phyloP scores from a whole-genome alignment of 371 early-diverging fungal species.

The Mucor saturninus region DNA sequence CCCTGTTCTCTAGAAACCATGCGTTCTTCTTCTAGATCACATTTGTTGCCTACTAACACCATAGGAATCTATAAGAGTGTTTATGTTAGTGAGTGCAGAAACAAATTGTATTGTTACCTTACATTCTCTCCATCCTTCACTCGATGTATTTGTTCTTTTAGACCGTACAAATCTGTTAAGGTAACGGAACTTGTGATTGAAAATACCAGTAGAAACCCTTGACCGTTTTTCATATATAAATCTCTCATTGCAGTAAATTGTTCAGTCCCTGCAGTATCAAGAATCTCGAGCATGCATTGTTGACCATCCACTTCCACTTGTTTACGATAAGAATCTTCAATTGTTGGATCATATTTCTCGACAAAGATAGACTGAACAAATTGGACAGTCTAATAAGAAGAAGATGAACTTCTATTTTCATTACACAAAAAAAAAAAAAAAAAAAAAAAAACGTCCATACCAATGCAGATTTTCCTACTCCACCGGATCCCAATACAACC shows the following conservation, averaged over 20 bases:
- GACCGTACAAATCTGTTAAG: slow-evolving; percentile 78
- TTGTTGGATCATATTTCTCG: slow-evolving; percentile 91
- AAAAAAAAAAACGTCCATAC: slow-evolving; percentile 42
- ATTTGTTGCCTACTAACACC: slow-evolving; percentile 88
- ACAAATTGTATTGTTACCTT: not conserved
- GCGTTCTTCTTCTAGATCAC: slow-evolving; percentile 82
- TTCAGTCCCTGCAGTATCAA: slow-evolving; percentile 89
- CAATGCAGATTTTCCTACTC: slow-evolving; percentile 92
- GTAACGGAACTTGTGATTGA: slow-evolving; percentile 84
- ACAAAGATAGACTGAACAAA: slow-evolving; percentile 91
- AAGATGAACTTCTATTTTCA: not conserved
- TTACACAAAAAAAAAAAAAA: too few relatives aligned
- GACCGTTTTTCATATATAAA: slow-evolving; percentile 90
- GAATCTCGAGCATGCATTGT: slow-evolving; percentile 88
- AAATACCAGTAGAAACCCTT: slow-evolving; percentile 89
- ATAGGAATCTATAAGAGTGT: slow-evolving; percentile 71
- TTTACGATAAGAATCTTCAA: slow-evolving; percentile 90
- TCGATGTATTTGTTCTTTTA: slow-evolving; percentile 80
- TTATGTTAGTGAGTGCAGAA: slow-evolving; percentile 10
- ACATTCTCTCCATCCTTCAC: slow-evolving; percentile 86
- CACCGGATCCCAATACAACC: slow-evolving; percentile 89
- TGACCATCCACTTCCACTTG: slow-evolving; percentile 87
- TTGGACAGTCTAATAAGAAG: slow-evolving; percentile 76
- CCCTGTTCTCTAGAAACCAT: slow-evolving; percentile 75
- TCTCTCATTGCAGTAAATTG: slow-evolving; percentile 94